Percentiles rank a stretch among this genome's conserved stretches.
Evolutionary conservation across 2,329 filamentous ascomycete species (phyloP).

Genomic region (Neonectria hederae): DNA sequence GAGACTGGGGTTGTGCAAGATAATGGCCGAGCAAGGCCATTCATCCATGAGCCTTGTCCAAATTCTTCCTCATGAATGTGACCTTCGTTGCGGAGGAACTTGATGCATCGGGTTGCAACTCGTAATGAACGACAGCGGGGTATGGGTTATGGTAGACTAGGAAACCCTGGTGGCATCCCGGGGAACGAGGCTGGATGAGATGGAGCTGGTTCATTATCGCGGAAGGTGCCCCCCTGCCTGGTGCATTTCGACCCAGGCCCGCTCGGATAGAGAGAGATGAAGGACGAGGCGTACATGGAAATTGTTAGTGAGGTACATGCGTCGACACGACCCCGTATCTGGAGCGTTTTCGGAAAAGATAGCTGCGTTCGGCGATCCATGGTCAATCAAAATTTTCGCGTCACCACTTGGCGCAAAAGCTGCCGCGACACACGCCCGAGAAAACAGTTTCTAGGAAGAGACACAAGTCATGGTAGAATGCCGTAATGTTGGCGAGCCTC

Average conservation of each 20-base stretch:
- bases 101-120: background rate
- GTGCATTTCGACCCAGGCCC: slow-evolving; percentile 11
- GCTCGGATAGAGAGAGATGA: slow-evolving; percentile 13
- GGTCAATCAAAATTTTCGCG: slow-evolving; percentile 46
- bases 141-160: background rate
- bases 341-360: slow-evolving; percentile 42
- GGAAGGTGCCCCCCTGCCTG: slow-evolving; percentile 22
- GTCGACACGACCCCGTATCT: slow-evolving; percentile 30
- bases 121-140: slow-evolving; percentile 18
- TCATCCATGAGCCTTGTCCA: background rate
- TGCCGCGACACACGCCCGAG: slow-evolving; percentile 25
- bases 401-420: slow-evolving; percentile 37
- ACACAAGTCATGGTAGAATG: background rate
- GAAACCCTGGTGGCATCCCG: slow-evolving; percentile 27
- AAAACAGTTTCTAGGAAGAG: slow-evolving; percentile 34
- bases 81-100: slow-evolving; percentile 5
- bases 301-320: slow-evolving; percentile 54
- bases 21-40: background rate
- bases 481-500: background rate
- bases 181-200: slow-evolving; percentile 36
- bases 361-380: slow-evolving; percentile 43
- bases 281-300: slow-evolving; percentile 33
- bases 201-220: slow-evolving; percentile 23
- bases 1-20: slow-evolving; percentile 13
- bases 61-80: slow-evolving; percentile 1